Conservation (phyloP, 2,329 filamentous ascomycete genomes). For the Fusarium vanettenii region DNA sequence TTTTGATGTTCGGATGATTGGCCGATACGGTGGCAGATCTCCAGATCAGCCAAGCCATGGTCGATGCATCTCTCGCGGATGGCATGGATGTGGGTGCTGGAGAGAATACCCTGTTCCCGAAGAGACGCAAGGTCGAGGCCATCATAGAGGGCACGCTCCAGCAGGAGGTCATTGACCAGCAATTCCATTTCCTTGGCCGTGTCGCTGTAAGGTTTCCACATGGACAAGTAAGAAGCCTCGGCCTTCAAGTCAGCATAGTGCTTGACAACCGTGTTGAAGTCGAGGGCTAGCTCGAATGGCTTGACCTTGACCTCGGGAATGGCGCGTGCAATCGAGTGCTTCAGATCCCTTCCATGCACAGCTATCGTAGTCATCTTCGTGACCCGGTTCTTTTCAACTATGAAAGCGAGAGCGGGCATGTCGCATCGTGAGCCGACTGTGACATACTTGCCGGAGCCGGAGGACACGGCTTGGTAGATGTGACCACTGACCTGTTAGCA, state of each 20-base stretch:
- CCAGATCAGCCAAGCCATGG: constrained; percentile 42
- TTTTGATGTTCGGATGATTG: constrained; percentile 32
- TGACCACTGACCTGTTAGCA: constrained; percentile 37
- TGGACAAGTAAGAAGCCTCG: constrained; percentile 22
- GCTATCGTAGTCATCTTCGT: constrained; percentile 36
- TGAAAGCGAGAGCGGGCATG: constrained; percentile 41
- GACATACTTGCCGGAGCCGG: constrained; percentile 44
- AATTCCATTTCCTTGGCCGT: constrained; percentile 42
- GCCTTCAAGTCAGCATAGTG: constrained; percentile 41
- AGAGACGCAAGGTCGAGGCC: constrained; percentile 41
- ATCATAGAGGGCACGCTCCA: constrained; percentile 43
- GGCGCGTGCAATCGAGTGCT: constrained; percentile 52
- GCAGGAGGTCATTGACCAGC: constrained; percentile 41
- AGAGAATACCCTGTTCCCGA: constrained; percentile 25
- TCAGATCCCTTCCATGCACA: constrained; percentile 52
- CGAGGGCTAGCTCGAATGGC: constrained; percentile 20
- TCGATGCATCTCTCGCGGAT: constrained; percentile 43
- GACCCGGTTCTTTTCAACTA: constrained; percentile 42
- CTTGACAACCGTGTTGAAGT: constrained; percentile 38
- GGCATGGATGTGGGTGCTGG: constrained; percentile 42
- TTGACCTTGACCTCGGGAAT: constrained; percentile 35
- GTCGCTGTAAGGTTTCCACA: constrained; percentile 12
- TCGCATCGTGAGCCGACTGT: constrained; percentile 27
- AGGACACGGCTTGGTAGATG: constrained; percentile 41
- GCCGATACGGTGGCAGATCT: constrained; percentile 43